Base-by-base conservation (phyloP, 2,329 filamentous ascomycete species). In the Sarocladium brachiariae region DNA sequence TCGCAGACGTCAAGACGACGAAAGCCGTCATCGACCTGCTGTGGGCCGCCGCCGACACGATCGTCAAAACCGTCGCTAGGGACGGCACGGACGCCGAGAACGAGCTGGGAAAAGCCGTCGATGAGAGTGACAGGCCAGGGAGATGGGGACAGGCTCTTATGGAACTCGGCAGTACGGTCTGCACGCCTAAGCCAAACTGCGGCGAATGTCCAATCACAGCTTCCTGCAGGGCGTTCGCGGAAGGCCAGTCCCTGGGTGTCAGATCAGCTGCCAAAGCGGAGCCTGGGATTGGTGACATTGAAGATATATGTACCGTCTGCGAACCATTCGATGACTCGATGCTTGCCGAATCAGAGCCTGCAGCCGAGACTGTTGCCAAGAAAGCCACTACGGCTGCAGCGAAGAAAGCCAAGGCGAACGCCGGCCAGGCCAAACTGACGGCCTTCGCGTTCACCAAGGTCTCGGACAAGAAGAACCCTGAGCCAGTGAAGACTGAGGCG, bases 61-160 rank as follows among this genome's bases (percentile, higher is more conserved):
- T 84, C 10, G 78, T 78, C 46, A 74, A 75, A 48, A 68, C 70
- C 2, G 72, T 80, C 1, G 74, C 77, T 0, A 55, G 54, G 8
- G 56, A 55, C 1, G 51, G 31, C 4, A 48, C 49, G 7, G 45
- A 52, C 0, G 53, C 55, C 8, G 56, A 60, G 2, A 59, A 63
- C 5, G 30, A 23, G 3, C 19, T 9, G 5, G 14, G 13, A 3
- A 27, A 13, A 25, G 18, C 30, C 3, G 58, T 59, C 0, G 56
- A 63, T 19, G 54, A 60, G 13, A 81, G 74, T 50, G 71, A 77
- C 49, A 62, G 75, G 19, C 80, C 81, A 0, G 80, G 80, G 0
- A 64, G 74, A 53, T 84, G 80, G 81, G 81, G 81, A 0, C 81
- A 84, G 59, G 81, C 77, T 1, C 63, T 84, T 23, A 84, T 84